Evolutionary conservation across 768 basidiomycete genomes (phyloP).

Genomic region (Serendipita vermifera): DNA sequence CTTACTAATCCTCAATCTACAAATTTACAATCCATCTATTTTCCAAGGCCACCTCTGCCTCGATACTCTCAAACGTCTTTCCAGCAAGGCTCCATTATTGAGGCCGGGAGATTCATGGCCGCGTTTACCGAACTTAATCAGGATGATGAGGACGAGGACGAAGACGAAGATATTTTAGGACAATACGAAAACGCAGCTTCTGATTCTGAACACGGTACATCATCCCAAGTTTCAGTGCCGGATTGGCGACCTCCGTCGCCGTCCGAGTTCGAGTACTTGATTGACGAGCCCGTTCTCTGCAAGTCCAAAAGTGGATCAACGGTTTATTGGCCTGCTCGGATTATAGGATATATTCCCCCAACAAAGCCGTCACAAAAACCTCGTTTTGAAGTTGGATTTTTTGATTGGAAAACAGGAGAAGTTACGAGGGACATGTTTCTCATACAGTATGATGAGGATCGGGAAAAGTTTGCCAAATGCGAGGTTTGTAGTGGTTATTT

Average conservation of each 20-base stretch:
- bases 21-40: not conserved
- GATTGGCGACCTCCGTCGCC: slow-evolving; percentile 8
- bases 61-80: not conserved
- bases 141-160: slow-evolving; percentile 3
- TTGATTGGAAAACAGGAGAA: slow-evolving; percentile 35
- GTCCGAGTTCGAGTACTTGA: slow-evolving; percentile 4
- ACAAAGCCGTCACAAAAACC: slow-evolving; percentile 26
- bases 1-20: too few relatives aligned
- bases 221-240: not conserved
- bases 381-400: slow-evolving; percentile 45
- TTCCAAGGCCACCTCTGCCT: not conserved
- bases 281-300: slow-evolving; percentile 52
- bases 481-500: slow-evolving; percentile 27
- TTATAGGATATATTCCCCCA: slow-evolving; percentile 40
- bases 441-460: slow-evolving; percentile 28
- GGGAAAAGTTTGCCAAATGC: slow-evolving; percentile 52
- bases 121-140: not conserved
- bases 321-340: slow-evolving; percentile 55
- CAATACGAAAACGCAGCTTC: not conserved
- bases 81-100: not conserved
- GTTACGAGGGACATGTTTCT: slow-evolving; percentile 44
- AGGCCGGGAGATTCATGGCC: not conserved
- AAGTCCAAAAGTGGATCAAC: slow-evolving; percentile 26
- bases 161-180: slow-evolving; percentile 2
- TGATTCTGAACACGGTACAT: not conserved